Percentiles rank a stretch among this genome's conserved stretches.
These are phyloP conservation scores for Verticillium alfalfae DNA, from an alignment of 2,329 filamentous ascomycete species.

Conservation along the genomic window DNA sequence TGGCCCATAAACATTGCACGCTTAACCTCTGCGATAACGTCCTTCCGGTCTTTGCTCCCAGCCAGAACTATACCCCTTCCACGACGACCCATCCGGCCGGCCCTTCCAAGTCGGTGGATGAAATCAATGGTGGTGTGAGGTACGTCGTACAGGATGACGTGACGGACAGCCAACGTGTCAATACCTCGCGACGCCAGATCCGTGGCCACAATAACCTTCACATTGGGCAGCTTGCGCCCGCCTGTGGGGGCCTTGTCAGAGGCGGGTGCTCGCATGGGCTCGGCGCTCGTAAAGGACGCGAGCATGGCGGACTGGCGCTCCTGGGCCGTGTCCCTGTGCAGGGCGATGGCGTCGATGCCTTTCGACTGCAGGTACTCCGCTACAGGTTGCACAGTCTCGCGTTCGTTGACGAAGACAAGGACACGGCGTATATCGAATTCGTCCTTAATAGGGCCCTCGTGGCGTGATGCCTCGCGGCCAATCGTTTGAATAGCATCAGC, in stretches of 20 bases:
- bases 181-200: conserved; percentile 90
- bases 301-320: conserved; percentile 73
- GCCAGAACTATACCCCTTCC: conserved; percentile 87
- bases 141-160: conserved; percentile 95
- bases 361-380: conserved; percentile 74
- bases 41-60: conserved; percentile 81
- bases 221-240: conserved; percentile 60
- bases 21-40: conserved; percentile 86
- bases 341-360: conserved; percentile 80
- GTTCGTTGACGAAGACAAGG: conserved; percentile 94
- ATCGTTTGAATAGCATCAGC: conserved; percentile 94
- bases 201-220: conserved; percentile 89
- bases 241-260: conserved; percentile 17
- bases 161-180: conserved; percentile 84
- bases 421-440: conserved; percentile 72
- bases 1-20: conserved; percentile 83
- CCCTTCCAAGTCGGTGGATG: conserved; percentile 88
- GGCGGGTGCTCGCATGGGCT: conserved; percentile 28
- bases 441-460: conserved; percentile 50
- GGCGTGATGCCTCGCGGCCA: conserved; percentile 63
- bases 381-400: conserved; percentile 78
- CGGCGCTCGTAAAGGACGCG: conserved; percentile 60
- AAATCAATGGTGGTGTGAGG: conserved; percentile 97
- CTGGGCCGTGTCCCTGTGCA: conserved; percentile 79
- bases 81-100: conserved; percentile 86